Evolutionary conservation across 495 filamentous ascomycete species (phyloP).

Genomic region (Bryoglossum gracile): DNA sequence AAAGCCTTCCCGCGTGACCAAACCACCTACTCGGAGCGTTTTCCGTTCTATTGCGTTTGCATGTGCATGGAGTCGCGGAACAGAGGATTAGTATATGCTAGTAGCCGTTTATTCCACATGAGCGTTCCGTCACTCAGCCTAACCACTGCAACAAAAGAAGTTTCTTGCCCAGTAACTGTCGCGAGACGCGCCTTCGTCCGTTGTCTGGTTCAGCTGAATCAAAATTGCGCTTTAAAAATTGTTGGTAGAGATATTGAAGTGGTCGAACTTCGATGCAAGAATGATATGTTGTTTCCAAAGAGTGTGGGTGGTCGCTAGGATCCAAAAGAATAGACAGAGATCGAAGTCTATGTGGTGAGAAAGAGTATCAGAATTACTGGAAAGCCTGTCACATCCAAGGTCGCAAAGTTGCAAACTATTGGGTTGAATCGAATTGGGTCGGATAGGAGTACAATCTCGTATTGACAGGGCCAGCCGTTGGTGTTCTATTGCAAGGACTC

Average conservation of each 20-base stretch:
- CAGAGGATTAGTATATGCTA: slow-evolving; percentile 15
- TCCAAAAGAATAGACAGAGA: slow-evolving; percentile 20
- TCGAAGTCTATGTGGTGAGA: slow-evolving; percentile 9
- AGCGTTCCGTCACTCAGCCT: neutral
- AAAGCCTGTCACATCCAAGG: slow-evolving; percentile 12
- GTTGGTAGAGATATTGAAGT: slow-evolving; percentile 8
- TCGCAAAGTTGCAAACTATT: slow-evolving; percentile 7
- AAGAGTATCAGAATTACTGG: neutral
- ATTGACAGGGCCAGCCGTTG: slow-evolving; percentile 6
- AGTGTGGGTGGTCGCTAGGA: slow-evolving; percentile 24
- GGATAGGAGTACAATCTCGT: neutral
- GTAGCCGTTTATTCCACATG: slow-evolving; percentile 1
- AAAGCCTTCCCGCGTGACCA: slow-evolving; percentile 3
- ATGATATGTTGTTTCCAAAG: slow-evolving; percentile 12
- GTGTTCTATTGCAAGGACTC: neutral
- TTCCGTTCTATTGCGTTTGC: slow-evolving; percentile 19
- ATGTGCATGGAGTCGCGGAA: slow-evolving; percentile 24
- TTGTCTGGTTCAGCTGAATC: neutral
- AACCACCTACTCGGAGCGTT: slow-evolving; percentile 7
- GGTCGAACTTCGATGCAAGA: slow-evolving; percentile 19
- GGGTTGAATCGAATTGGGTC: slow-evolving; percentile 3
- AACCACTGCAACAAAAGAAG: too few species aligned
- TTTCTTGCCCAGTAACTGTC: neutral
- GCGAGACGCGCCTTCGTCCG: neutral
- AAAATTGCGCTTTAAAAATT: slow-evolving; percentile 3